Evolutionary conservation across 345 rosid genomes (phyloP), one percentile per base, ranked within the genome.

Genomic region (Camelina neglecta): DNA sequence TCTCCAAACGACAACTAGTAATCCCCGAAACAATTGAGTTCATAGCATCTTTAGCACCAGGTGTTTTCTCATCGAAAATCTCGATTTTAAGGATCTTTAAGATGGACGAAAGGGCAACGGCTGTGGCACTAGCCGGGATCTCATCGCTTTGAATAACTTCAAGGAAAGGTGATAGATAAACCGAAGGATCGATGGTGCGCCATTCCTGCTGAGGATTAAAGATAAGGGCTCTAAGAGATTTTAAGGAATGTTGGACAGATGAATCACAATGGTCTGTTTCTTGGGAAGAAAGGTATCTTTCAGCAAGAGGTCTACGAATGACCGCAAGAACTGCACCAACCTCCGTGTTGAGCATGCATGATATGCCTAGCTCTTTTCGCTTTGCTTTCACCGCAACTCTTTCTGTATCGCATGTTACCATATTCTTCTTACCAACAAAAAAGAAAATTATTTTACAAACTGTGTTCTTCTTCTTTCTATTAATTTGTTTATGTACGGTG

Each of bases 341-440:
- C 72, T 94, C 98, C 0, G 98, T 89, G 86, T 89, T 94, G 48
- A 94, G 81, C 97, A 94, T 94, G 84, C 96, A 94, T 0, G 97
- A 90, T 58, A 90, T 69, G 11, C 88, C 92, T 1, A 88, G 72
- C 77, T 89, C 88, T 80, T 83, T 90, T 69, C 90, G 79, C 53
- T 71, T 81, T 59, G 77, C 65, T 72, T 62, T 80, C 18, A 39
- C 56, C 2, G 13, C n/a, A 39, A 67, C 63, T 69, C 76, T 79
- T 73, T 77, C 81, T 74, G 73, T 73, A 9, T 57, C 54, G 20
- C 57, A 53, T 62, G 41, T 39, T 50, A 42, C 31, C 20, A 69
- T 69, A 53, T 53, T 60, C 38, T 65, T 44, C 18, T 74, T 74
- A 16, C 39, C 11, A 58, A 21, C 4, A 23, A 35, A 36, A 15